Evolutionary conservation across 352 stramenopile species (phyloP).

Genomic region (Pythium aquatile): DNA sequence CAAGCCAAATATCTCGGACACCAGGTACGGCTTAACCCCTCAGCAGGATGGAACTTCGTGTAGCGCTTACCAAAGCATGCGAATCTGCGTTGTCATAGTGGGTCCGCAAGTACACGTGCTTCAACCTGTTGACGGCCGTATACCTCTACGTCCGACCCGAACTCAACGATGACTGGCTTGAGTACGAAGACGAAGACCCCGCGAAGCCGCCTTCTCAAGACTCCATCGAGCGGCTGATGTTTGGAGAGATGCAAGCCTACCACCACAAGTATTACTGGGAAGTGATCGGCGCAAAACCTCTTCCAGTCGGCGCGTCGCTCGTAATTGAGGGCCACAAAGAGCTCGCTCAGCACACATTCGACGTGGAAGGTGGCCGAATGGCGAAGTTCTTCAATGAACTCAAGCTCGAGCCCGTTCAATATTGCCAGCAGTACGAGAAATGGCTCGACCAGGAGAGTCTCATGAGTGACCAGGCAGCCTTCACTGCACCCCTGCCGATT

Average conservation of each 20-base stretch:
- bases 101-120: constrained; percentile 84
- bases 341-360: constrained; percentile 51
- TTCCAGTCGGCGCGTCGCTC: constrained; percentile 45
- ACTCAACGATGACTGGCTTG: constrained; percentile 79
- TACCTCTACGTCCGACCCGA: constrained; percentile 77
- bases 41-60: no score
- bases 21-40: constrained; percentile 37
- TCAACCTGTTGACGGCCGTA: constrained; percentile 71
- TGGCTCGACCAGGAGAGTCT: constrained; percentile 70
- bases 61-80: no score
- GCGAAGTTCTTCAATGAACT: constrained; percentile 66
- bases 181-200: constrained; percentile 78
- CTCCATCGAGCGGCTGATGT: constrained; percentile 71
- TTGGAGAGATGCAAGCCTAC: constrained; percentile 85
- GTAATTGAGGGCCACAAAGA: constrained; percentile 65
- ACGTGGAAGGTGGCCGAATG: constrained; percentile 59
- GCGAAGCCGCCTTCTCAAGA: constrained; percentile 69
- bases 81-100: constrained; percentile 35
- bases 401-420: constrained; percentile 66
- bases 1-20: constrained; percentile 82
- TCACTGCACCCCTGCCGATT: constrained; percentile 49
- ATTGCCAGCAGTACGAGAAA: constrained; percentile 84
- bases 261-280: constrained; percentile 87
- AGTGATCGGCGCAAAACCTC: constrained; percentile 45
- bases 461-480: constrained; percentile 32